phyloP scores from a whole-genome alignment of 805 yeast species.

The Metschnikowia amazonensis region DNA sequence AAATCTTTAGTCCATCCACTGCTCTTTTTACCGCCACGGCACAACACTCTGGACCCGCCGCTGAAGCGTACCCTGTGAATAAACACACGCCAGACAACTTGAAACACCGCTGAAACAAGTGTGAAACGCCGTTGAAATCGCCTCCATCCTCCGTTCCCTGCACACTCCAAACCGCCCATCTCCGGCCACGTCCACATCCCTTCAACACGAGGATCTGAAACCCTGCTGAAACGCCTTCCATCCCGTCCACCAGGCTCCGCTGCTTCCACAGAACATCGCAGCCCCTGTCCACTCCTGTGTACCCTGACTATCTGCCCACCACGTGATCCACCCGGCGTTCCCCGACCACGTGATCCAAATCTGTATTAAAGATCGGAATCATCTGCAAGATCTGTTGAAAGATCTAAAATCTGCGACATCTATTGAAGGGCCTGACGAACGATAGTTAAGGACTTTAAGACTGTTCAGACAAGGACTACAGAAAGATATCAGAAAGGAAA shows the following conservation, averaged over 20 bases:
- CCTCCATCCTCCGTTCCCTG: no score
- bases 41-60: background rate
- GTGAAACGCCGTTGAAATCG: background rate
- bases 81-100: background rate
- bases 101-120: background rate
- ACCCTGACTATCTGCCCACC: background rate
- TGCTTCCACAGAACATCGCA: no score
- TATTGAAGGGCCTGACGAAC: no score
- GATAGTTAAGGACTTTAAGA: no score
- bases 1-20: slow-evolving; percentile 1
- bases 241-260: no score
- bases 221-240: background rate
- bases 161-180: background rate
- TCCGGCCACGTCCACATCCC: background rate
- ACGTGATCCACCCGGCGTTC: background rate
- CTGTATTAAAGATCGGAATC: background rate
- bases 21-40: slow-evolving; percentile 6
- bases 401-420: no score
- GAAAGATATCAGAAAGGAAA: no score
- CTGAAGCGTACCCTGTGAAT: background rate
- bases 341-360: no score
- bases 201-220: background rate
- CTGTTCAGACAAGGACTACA: no score
- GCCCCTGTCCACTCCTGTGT: no score
- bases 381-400: no score